Base-by-base conservation (phyloP, 2,329 filamentous ascomycete genomes). In the Trichophyton verrucosum region DNA sequence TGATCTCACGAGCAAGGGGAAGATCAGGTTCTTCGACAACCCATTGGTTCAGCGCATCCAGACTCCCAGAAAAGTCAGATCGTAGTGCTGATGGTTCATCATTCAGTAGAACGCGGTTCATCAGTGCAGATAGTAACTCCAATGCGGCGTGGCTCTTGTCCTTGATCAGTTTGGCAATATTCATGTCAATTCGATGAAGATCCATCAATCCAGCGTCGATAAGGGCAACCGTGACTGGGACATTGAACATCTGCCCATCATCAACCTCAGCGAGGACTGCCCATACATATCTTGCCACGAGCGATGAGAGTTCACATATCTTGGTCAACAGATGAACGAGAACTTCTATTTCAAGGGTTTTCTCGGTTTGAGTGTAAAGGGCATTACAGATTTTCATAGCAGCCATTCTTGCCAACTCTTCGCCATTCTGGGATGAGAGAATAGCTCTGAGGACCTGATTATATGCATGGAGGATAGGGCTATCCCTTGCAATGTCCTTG, bases 21-120 rank as follows among this genome's bases (percentile, higher is more conserved):
- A 88, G 79, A 46, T 79, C 79, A 0, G 87, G 81, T 15, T 95
- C 86, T 64, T 91, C 88, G 5, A 79, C 77, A 38, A 95, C 82
- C 90, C 91, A 96, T 55, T 83, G 77, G 76, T 88, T 91, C 46
- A 94, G 85, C 55, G 85, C 87, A 65, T 92, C 86, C 60, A 96
- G 80, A 61, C 89, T 95, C 64, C 84, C 82, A 5, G 89, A 86
- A 69, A 96, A 95, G 74, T 97, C 91, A 1, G 91, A 86, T 67
- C 90, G 88, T 56, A 96, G 77, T 0, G 87, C 88, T 44, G 87
- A 82, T 0, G 90, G 89, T 51, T 86, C 84, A 56, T 91, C 88
- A 66, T 84, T 88, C 57, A 95, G 81, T 7, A 96, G 77, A 0
- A 91, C 83, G 49, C 89, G 82, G 65, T 94, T 87, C 64, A 96